Evolutionary conservation across 2,329 filamentous ascomycete species (phyloP).

Genomic region (Penicillium sumatraense): DNA sequence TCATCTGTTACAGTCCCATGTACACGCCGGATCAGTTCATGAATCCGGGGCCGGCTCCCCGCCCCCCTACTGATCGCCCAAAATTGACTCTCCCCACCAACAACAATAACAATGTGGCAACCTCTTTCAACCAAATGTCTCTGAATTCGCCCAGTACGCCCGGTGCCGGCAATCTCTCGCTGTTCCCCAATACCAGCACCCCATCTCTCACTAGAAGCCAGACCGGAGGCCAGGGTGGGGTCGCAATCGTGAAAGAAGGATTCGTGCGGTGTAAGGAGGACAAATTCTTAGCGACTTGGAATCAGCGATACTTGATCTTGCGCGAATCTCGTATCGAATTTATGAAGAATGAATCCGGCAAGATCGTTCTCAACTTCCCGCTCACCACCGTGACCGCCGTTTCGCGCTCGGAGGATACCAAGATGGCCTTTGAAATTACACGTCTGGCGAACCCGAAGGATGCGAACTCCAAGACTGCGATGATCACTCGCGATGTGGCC

Average conservation of each 20-base stretch:
- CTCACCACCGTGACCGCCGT: conserved; percentile 89
- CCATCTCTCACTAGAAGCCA: conserved; percentile 68
- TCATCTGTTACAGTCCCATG: conserved; percentile 48
- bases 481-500: conserved; percentile 77
- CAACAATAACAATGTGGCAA: conserved; percentile 63
- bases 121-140: conserved; percentile 71
- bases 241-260: conserved; percentile 73
- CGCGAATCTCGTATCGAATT: conserved; percentile 94
- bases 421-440: conserved; percentile 93
- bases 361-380: conserved; percentile 82
- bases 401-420: conserved; percentile 85
- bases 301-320: conserved; percentile 87
- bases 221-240: conserved; percentile 67
- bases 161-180: conserved; percentile 56
- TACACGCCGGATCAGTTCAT: conserved; percentile 77
- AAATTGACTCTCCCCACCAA: conserved; percentile 76
- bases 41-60: conserved; percentile 94
- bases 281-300: conserved; percentile 77
- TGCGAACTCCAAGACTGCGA: conserved; percentile 67
- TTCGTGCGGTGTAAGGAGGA: conserved; percentile 75
- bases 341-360: conserved; percentile 86
- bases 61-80: conserved; percentile 82
- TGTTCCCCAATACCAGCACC: conserved; percentile 72
- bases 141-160: conserved; percentile 68
- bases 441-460: conserved; percentile 65